Evolutionary conservation across 768 basidiomycete genomes (phyloP).

Genomic region (Cystoderma amianthinum): DNA sequence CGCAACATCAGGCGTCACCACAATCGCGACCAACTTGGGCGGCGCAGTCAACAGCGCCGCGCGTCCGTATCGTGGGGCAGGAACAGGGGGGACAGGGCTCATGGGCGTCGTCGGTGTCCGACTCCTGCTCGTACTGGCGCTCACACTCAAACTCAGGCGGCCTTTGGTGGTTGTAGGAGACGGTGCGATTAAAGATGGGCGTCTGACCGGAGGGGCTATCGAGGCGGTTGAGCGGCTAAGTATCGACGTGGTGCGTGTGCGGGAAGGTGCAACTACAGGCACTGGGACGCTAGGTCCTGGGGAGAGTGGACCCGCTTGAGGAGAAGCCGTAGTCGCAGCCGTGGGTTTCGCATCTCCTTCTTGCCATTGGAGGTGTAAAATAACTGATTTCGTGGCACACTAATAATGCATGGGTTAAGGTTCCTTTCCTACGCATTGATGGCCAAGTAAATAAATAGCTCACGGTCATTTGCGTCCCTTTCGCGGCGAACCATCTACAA

Average conservation of each 20-base stretch:
- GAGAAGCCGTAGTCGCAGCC: slow-evolving; percentile 5
- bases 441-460: slow-evolving; percentile 12
- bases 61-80: slow-evolving; percentile 51
- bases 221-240: slow-evolving; percentile 51
- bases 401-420: slow-evolving; percentile 23
- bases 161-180: slow-evolving; percentile 21
- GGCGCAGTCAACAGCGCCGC: slow-evolving; percentile 77
- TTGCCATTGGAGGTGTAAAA: slow-evolving; percentile 83
- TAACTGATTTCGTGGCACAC: slow-evolving; percentile 87
- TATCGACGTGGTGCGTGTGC: slow-evolving; percentile 41
- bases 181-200: slow-evolving; percentile 26
- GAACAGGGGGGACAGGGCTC: slow-evolving; percentile 35
- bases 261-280: slow-evolving; percentile 13
- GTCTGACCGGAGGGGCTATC: slow-evolving; percentile 32
- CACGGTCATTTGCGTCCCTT: slow-evolving; percentile 87
- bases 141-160: slow-evolving; percentile 30
- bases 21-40: slow-evolving; percentile 76
- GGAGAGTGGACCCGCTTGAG: slow-evolving; percentile 9
- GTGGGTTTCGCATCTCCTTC: slow-evolving; percentile 40
- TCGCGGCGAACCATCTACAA: slow-evolving; percentile 80
- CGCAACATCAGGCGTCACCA: slow-evolving; percentile 86
- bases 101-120: slow-evolving; percentile 40
- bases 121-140: too few species aligned
- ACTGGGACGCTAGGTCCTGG: slow-evolving; percentile 9
- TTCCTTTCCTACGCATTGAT: background rate